These are phyloP conservation scores for Backusella morwellensis DNA, from an alignment of 192 early-diverging fungal species.

Conservation along the genomic window DNA sequence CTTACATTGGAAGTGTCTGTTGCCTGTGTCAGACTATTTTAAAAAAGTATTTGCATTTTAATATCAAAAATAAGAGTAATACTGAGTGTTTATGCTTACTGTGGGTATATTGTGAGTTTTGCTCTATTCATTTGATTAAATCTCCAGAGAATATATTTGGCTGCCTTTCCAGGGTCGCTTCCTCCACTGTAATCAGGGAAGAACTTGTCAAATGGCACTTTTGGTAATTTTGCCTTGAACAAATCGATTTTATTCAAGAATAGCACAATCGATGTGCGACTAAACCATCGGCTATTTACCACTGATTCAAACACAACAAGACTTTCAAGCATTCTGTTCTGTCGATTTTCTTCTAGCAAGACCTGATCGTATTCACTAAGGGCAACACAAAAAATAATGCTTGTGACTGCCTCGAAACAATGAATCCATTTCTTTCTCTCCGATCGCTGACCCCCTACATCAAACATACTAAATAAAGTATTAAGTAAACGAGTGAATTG, in stretches of 20 bases:
- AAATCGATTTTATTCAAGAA: constrained; percentile 88
- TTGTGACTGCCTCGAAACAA: constrained; percentile 70
- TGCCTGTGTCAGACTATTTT: constrained; percentile 77
- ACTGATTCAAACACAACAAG: constrained; percentile 83
- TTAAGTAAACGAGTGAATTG: not conserved
- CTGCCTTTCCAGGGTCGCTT: constrained; percentile 74
- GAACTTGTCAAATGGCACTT: constrained; percentile 67
- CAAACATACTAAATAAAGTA: constrained; percentile 58
- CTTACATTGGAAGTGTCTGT: constrained; percentile 87
- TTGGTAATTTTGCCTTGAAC: constrained; percentile 68
- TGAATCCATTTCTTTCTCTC: constrained; percentile 78
- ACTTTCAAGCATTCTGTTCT: constrained; percentile 83
- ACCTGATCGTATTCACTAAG: constrained; percentile 86
- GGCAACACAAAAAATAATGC: constrained; percentile 85
- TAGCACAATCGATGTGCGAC: constrained; percentile 78
- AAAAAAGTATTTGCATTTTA: not conserved
- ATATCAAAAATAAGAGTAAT: not conserved
- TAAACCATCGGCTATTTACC: constrained; percentile 82
- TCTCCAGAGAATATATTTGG: constrained; percentile 84
- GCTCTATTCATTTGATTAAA: constrained; percentile 88
- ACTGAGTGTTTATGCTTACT: constrained; percentile 42
- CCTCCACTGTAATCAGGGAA: constrained; percentile 84
- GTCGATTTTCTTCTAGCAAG: constrained; percentile 66
- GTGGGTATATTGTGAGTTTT: constrained; percentile 80
- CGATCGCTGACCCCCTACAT: constrained; percentile 72